Evolutionary conservation across 768 basidiomycete genomes (phyloP).

Genomic region (Termitomyces sp.): DNA sequence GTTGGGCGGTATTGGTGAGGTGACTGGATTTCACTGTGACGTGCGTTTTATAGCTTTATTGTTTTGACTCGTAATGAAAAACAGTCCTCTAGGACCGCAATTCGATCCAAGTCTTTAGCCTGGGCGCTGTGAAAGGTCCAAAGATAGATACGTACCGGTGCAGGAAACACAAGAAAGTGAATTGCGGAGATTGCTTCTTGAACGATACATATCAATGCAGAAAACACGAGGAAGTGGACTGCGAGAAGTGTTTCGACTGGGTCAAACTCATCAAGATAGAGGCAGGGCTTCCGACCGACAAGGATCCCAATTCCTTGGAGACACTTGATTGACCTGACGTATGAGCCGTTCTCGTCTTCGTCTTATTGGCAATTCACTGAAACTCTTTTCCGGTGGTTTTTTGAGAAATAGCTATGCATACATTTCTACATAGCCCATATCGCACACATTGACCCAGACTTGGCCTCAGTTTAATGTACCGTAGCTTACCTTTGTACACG

Average conservation of each 20-base stretch:
- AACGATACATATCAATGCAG: slow-evolving; percentile 23
- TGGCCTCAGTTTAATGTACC: too few relatives aligned
- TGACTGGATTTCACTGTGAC: slow-evolving; percentile 19
- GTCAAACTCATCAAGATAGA: slow-evolving; percentile 27
- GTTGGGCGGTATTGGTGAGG: slow-evolving; percentile 19
- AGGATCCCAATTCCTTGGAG: background rate
- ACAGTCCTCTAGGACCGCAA: slow-evolving; percentile 17
- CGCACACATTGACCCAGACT: too few relatives aligned
- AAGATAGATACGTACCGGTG: slow-evolving; percentile 24
- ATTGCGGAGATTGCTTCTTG: slow-evolving; percentile 31
- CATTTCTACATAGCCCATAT: too few relatives aligned
- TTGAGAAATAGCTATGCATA: too few relatives aligned
- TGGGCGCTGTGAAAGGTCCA: slow-evolving; percentile 19
- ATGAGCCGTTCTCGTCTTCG: background rate
- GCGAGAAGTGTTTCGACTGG: slow-evolving; percentile 36
- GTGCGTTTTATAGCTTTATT: slow-evolving; percentile 8
- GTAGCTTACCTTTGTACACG: too few relatives aligned
- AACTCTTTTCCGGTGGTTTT: background rate
- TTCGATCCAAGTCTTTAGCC: slow-evolving; percentile 21
- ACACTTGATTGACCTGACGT: background rate
- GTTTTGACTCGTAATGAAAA: background rate
- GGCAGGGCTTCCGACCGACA: slow-evolving; percentile 21
- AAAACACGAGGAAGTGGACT: slow-evolving; percentile 28
- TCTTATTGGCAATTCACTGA: background rate
- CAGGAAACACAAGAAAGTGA: slow-evolving; percentile 23